Evolutionary conservation across 352 stramenopile species (phyloP), one percentile per base, ranked within the genome.

Genomic region (Achlya hypogyna): DNA sequence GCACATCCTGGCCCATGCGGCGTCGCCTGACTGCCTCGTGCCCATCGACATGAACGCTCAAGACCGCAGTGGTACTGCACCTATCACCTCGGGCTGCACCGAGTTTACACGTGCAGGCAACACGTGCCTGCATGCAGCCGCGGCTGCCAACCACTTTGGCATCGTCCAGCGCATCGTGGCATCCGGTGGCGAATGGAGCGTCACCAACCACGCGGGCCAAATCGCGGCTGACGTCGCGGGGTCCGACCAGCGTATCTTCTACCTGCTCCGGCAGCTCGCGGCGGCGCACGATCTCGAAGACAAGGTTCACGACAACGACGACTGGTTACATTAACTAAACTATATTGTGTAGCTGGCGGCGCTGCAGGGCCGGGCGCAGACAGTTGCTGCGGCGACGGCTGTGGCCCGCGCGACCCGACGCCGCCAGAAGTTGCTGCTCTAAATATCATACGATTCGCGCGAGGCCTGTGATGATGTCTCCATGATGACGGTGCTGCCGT

Each of bases 381-480:
- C 54, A 18, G 8, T 42, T 12, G 10, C 16, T n/a, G 31, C 49
- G 49, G 16, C 49, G 10, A 10, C 10, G 10, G 49, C 16, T n/a
- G 38, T 45, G 31, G 49, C 49, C 2, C n/a, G 31, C 25, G 49
- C 25, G 49, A 56, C 31, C 16, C 25, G 2, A 20, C 25, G 31
- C 16, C 49, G 31, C 8, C 12, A 20, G 49, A 12, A 56, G 12
- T 56, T 5, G 22, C 14, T 35, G n/a, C 12, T 23, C 59, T 52
- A 67, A 67, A 67, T 67, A 35, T 67, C 60, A 28, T 67, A 67
- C 43, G 60, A 67, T 20, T 67, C 60, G 29, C 60, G 45, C 9
- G 60, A 67, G 0, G 60, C 59, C 51, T 67, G 60, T 3, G 60
- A 67, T 34, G n/a, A 14, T 16, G n/a, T 23, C 23, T 67, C 60